Base-by-base conservation (phyloP, 495 filamentous ascomycete genomes). In the Podospora tetraspora region DNA sequence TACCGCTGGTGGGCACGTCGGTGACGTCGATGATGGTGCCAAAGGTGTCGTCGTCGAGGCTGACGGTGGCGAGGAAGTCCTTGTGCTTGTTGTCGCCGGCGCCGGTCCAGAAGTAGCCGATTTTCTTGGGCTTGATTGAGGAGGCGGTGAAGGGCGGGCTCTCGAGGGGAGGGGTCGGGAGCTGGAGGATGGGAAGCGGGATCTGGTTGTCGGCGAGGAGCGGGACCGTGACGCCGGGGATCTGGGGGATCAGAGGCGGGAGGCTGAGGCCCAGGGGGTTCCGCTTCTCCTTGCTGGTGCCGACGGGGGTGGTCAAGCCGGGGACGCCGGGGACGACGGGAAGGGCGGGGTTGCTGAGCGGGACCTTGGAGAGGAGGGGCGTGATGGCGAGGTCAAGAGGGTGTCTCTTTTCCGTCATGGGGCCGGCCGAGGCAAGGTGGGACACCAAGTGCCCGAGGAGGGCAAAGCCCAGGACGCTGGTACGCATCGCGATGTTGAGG, bases 91-190 rank as follows among this genome's bases (percentile, higher is more conserved):
- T 88, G 73, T 89, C 86, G 22, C 82, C 86, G 13, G 86, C 79
- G 34, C 81, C 87, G 64, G 85, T 86, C 84, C 84, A 89, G 76
- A 88, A 88, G 75, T 87, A 88, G 3, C 86, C 87, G 68, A 89
- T 87, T 78, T 88, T 89, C 84, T 88, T 88, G 56, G 87, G 86
- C 76, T 83, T 82, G 69, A 88, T 84, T 56, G 84, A 74, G 72
- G 84, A 85, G 6, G 79, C 74, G 57, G 76, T 79, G 64, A 86
- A 87, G 7, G 84, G 85, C 23, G 83, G 83, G 61, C 84, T 86
- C 21, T 80, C 79, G 30, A 87, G 68, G 0, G 87, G 81, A 37
- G 87, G 86, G 23, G 84, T 86, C 9, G 87, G 87, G 12, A 86
- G 64, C 70, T 88, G 86, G 30, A 89, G 70, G 63, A 89, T 85